Evolutionary conservation across 352 stramenopile species (phyloP).

Genomic region (Pythium chondricola): DNA sequence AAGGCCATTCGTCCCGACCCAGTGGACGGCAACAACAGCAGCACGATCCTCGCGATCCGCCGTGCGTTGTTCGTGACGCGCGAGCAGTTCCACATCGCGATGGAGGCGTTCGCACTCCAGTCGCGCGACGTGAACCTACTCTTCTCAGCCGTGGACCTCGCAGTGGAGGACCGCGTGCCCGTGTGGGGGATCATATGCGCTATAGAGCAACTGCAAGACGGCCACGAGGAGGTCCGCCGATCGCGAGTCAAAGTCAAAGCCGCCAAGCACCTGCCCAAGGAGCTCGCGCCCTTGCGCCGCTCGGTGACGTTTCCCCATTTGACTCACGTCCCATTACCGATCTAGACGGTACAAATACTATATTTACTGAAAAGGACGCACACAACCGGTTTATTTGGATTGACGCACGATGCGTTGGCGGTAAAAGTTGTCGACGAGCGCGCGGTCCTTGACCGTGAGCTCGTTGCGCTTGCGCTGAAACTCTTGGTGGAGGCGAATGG

Average conservation of each 20-base stretch:
- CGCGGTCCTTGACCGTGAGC: slow-evolving; percentile 16
- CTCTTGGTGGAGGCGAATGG: slow-evolving; percentile 50
- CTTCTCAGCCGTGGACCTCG: slow-evolving; percentile 50
- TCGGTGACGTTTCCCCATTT: slow-evolving; percentile 15
- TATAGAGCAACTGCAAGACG: slow-evolving; percentile 37
- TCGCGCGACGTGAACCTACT: slow-evolving; percentile 49
- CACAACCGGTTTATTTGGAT: slow-evolving; percentile 33
- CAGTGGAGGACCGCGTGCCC: slow-evolving; percentile 37
- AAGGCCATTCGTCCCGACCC: slow-evolving; percentile 15
- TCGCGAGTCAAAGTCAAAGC: slow-evolving; percentile 39
- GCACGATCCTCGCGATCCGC: slow-evolving; percentile 22
- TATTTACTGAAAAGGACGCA: background rate
- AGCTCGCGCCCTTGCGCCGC: slow-evolving; percentile 29
- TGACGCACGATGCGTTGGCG: slow-evolving; percentile 65
- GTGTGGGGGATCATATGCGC: slow-evolving; percentile 43
- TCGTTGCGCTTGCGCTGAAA: slow-evolving; percentile 25
- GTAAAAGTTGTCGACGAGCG: slow-evolving; percentile 74
- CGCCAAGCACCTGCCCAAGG: slow-evolving; percentile 25
- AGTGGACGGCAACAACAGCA: slow-evolving; percentile 17
- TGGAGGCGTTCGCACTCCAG: slow-evolving; percentile 44
- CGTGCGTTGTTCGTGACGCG: slow-evolving; percentile 36
- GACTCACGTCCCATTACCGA: slow-evolving; percentile 12
- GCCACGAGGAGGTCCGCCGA: slow-evolving; percentile 35
- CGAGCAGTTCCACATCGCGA: slow-evolving; percentile 50
- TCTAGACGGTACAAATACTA: slow-evolving; percentile 1